A percentile compares a stretch with the other conserved stretches of the same genome.
phyloP scores from a whole-genome alignment of 2,329 filamentous ascomycete species.

The Penicillium sp. region DNA sequence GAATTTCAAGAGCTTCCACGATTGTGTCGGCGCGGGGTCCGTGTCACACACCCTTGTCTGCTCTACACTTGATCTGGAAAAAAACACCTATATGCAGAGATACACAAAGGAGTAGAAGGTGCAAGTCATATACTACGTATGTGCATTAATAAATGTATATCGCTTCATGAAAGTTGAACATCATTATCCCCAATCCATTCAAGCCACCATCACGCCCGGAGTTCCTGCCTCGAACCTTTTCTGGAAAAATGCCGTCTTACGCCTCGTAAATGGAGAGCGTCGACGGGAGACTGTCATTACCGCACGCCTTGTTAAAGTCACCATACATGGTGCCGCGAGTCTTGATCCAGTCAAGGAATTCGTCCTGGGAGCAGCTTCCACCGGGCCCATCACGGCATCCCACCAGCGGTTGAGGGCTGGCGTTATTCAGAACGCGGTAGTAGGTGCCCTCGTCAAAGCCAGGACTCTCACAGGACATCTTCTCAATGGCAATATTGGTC shows the following conservation, averaged over 20 bases:
- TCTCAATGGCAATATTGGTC: constrained; percentile 61
- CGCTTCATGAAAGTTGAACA: no score
- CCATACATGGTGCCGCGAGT: neutral
- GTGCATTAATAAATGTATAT: no score
- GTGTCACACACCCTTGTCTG: no score
- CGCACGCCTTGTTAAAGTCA: neutral
- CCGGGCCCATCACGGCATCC: constrained; percentile 47
- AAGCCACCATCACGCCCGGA: no score
- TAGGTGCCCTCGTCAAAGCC: constrained; percentile 51
- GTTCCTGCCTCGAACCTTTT: neutral
- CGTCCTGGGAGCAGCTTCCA: constrained; percentile 44
- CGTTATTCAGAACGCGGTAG: constrained; percentile 48
- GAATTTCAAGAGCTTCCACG: no score
- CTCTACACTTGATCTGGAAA: no score
- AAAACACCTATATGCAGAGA: no score
- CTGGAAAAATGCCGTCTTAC: neutral
- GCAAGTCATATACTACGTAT: no score
- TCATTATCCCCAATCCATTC: no score
- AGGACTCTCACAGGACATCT: constrained; percentile 56
- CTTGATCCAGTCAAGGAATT: constrained; percentile 41
- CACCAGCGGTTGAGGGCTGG: constrained; percentile 44
- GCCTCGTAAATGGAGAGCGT: neutral
- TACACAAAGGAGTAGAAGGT: no score
- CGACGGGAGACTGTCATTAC: neutral
- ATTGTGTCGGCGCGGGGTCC: no score